A percentile compares a stretch with the other conserved stretches of the same genome.
Conservation (phyloP, 371 early-diverging fungal species). For the Capillidium heterosporum region DNA sequence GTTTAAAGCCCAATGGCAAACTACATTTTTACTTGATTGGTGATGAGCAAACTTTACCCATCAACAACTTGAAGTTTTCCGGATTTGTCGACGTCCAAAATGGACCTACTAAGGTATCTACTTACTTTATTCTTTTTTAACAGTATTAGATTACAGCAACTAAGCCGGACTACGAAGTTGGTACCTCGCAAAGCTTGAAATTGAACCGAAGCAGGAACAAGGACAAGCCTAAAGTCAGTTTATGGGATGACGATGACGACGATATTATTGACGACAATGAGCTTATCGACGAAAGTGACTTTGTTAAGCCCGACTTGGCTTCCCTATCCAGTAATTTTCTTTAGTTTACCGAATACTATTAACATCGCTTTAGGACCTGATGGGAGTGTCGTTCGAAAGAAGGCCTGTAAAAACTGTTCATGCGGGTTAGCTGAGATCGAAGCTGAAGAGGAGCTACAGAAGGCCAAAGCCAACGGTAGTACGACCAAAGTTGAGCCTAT, state of each 20-base stretch:
- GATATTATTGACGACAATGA: slow-evolving; percentile 75
- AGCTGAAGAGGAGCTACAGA: slow-evolving; percentile 24
- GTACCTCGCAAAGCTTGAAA: slow-evolving; percentile 41
- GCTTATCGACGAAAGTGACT: slow-evolving; percentile 73
- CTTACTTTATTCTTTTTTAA: slow-evolving; percentile 10
- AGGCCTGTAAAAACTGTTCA: slow-evolving; percentile 93
- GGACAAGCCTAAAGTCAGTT: slow-evolving; percentile 15
- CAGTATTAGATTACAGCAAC: slow-evolving; percentile 33
- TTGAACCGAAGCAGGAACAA: slow-evolving; percentile 27
- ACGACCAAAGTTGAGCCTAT: slow-evolving; percentile 9
- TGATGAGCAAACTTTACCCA: background rate
- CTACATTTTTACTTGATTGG: background rate
- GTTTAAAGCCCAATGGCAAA: background rate
- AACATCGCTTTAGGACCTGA: slow-evolving; percentile 8
- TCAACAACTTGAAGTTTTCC: background rate
- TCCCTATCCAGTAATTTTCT: slow-evolving; percentile 28
- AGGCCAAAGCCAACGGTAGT: background rate
- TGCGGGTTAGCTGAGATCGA: slow-evolving; percentile 77
- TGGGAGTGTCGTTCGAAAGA: slow-evolving; percentile 52
- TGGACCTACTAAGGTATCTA: background rate
- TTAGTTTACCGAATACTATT: background rate
- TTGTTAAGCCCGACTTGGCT: slow-evolving; percentile 46
- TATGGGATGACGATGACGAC: slow-evolving; percentile 45
- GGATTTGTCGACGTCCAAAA: background rate
- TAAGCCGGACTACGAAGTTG: slow-evolving; percentile 76